A percentile compares a stretch with the other conserved stretches of the same genome.
Evolutionary conservation across 352 stramenopile genomes (phyloP).

Genomic region (Phytophthora tubulina): DNA sequence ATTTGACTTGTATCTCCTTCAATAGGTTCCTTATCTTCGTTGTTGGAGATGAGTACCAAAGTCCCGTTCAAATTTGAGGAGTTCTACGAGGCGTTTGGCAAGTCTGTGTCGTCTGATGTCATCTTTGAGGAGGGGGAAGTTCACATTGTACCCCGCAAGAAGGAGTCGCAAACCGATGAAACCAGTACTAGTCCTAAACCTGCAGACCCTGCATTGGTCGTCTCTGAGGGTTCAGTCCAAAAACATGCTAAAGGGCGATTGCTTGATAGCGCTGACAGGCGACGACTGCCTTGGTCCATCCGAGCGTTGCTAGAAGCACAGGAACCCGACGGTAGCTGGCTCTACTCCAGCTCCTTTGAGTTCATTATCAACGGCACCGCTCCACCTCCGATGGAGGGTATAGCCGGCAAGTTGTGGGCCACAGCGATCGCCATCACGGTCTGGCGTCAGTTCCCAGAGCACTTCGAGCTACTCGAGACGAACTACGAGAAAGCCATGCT

Average conservation of each 20-base stretch:
- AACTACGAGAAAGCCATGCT: constrained; percentile 70
- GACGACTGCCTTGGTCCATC: constrained; percentile 51
- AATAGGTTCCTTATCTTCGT: not conserved
- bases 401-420: constrained; percentile 66
- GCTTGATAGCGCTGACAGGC: constrained; percentile 40
- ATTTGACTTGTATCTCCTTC: constrained; percentile 10
- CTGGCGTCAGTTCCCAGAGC: constrained; percentile 68
- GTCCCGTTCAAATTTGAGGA: constrained; percentile 64
- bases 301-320: constrained; percentile 57
- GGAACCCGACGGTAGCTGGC: constrained; percentile 72
- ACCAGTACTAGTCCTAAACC: not conserved
- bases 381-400: constrained; percentile 51
- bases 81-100: constrained; percentile 74
- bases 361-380: constrained; percentile 62
- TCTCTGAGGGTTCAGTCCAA: constrained; percentile 10
- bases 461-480: constrained; percentile 62
- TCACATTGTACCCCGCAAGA: constrained; percentile 44
- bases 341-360: constrained; percentile 62
- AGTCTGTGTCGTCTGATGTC: constrained; percentile 59
- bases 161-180: not conserved
- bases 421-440: constrained; percentile 66
- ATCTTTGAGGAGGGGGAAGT: constrained; percentile 51
- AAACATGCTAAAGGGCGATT: constrained; percentile 36
- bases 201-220: not conserved
- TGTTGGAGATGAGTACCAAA: constrained; percentile 23